These are phyloP conservation scores for Ceratobasidium sp. DNA, from an alignment of 1,284 basidiomycete species.

Conservation along the genomic window DNA sequence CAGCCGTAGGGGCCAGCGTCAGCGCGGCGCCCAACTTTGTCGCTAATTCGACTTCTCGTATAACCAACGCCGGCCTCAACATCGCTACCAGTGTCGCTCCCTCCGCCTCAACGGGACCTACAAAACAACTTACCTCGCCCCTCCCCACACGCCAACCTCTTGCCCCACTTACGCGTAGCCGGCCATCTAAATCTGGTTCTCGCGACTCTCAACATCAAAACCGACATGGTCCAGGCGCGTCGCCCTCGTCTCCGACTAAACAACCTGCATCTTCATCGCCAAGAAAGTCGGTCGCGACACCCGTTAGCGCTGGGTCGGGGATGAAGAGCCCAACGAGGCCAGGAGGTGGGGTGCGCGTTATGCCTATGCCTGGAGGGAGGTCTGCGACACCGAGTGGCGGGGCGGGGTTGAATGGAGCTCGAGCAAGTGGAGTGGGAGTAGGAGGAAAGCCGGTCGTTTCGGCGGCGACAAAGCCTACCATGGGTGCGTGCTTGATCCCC, in stretches of 20 bases:
- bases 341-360: no score
- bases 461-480: not conserved
- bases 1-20: no score
- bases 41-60: not conserved
- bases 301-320: not conserved
- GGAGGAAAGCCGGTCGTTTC: not conserved
- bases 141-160: slow-evolving; percentile 33
- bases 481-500: not conserved
- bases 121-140: slow-evolving; percentile 4
- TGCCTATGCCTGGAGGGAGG: not conserved
- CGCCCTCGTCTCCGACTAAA: not conserved
- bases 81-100: not conserved
- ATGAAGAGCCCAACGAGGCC: not conserved
- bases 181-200: slow-evolving; percentile 37
- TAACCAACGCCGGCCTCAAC: not conserved
- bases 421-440: slow-evolving; percentile 3
- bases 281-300: not conserved
- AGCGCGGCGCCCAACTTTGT: not conserved
- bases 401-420: slow-evolving; percentile 11
- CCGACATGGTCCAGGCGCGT: no score
- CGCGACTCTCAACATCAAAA: slow-evolving; percentile 4
- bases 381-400: not conserved
- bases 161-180: slow-evolving; percentile 16
- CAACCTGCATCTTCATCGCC: not conserved
- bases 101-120: not conserved